Conservation (phyloP, 345 rosid genomes). For the Populus davidiana region DNA sequence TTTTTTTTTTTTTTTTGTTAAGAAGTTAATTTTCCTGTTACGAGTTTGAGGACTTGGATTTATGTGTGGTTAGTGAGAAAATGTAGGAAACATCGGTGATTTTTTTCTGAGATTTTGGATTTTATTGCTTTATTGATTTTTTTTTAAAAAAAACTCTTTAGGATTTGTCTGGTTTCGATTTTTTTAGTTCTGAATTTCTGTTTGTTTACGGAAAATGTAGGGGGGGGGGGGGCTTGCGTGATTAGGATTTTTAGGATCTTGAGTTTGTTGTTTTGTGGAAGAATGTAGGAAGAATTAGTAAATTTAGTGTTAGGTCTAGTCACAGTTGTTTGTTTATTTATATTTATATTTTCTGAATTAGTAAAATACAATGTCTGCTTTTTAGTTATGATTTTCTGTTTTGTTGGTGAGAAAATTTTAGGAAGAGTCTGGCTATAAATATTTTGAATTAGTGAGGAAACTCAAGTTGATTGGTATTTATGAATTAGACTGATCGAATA, state of each 20-base stretch:
- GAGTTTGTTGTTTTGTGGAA: not conserved
- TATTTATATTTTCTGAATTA: not conserved
- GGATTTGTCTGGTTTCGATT: slow-evolving; percentile 3
- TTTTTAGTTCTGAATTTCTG: slow-evolving; percentile 10
- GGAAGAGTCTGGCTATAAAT: not conserved
- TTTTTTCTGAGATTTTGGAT: not conserved
- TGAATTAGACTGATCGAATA: not conserved
- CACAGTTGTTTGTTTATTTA: not conserved
- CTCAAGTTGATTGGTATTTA: not conserved
- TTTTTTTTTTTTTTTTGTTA: not conserved
- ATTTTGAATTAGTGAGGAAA: not conserved
- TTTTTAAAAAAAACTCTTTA: not conserved
- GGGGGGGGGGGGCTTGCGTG: not conserved
- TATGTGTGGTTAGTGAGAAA: not conserved
- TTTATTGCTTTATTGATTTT: not conserved
- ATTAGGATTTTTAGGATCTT: not conserved
- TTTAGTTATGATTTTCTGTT: not conserved
- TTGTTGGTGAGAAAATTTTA: not conserved
- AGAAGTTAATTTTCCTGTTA: not conserved
- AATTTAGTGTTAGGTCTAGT: too few relatives aligned
- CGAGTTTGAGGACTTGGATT: slow-evolving; percentile 8
- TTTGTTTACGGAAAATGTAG: not conserved
- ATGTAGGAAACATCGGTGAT: not conserved
- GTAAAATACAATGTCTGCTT: not conserved
- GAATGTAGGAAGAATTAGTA: not conserved